Evolutionary conservation across 1,284 basidiomycete genomes (phyloP).

Genomic region (Leccinum pallidistipes): DNA sequence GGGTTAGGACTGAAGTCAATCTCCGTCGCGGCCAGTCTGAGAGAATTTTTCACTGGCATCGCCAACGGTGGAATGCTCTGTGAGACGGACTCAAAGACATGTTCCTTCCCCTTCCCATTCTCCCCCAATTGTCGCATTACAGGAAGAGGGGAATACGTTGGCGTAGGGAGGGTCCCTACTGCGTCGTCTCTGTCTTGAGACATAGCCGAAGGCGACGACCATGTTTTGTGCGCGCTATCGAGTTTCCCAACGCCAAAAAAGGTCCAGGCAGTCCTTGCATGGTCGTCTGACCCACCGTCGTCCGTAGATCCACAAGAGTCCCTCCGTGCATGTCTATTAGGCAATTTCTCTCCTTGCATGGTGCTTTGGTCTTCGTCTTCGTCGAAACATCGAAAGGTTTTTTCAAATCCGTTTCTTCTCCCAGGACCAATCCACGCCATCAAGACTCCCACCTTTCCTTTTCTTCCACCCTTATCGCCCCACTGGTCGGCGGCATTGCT

Average conservation of each 20-base stretch:
- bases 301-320: slow-evolving; percentile 47
- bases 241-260: slow-evolving; percentile 43
- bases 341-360: background rate
- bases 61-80: background rate
- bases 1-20: background rate
- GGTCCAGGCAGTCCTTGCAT: slow-evolving; percentile 49
- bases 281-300: slow-evolving; percentile 45
- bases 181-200: background rate
- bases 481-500: slow-evolving; percentile 48
- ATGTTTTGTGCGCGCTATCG: slow-evolving; percentile 7
- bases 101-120: slow-evolving; percentile 7
- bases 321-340: slow-evolving; percentile 15
- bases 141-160: slow-evolving; percentile 28
- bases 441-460: slow-evolving; percentile 45
- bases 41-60: background rate
- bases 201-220: slow-evolving; percentile 23
- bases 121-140: background rate
- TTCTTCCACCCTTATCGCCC: slow-evolving; percentile 49
- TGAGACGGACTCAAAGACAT: background rate
- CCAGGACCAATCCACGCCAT: slow-evolving; percentile 41
- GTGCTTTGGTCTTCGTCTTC: background rate
- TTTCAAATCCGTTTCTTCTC: slow-evolving; percentile 28
- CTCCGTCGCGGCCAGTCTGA: slow-evolving; percentile 4
- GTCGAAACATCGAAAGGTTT: slow-evolving; percentile 17
- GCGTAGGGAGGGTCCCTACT: slow-evolving; percentile 22